Evolutionary conservation across 805 yeast species (phyloP), one percentile per base, ranked within the genome.

Genomic region (Kuraishia capsulata): DNA sequence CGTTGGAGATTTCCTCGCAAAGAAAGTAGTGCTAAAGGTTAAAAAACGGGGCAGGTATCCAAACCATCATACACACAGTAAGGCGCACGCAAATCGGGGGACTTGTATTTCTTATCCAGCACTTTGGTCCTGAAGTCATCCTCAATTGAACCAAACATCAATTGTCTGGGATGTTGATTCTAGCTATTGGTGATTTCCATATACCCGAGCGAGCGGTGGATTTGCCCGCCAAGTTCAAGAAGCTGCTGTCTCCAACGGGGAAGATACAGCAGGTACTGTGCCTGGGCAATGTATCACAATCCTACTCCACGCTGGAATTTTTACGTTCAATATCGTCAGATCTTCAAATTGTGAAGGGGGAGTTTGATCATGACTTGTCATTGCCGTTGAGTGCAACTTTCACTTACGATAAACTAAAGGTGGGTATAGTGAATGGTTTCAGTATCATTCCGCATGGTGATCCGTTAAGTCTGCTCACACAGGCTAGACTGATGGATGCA

Each of bases 401-500:
- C 29, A 69, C 69, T 11, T 78, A 72, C 39, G 96, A 87, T 20
- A 71, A 72, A 41, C 70, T 90, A 42, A 75, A 78, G 39, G 77
- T 90, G 36, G 97, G 97, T 3, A 72, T 89, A 46, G 77, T 90
- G 11, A 81, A 85, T 49, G 96, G 97, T 4, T 81, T 78, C 56
- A 80, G 81, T 20, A 66, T 88, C 2, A 80, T 89, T 6, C 97
- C 98, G 1, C 76, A 78, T 42, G 78, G 77, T 34, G 97, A 92
- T 52, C 95, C 96, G 3, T 74, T 89, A 49, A 79, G 94, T 35
- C 65, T 92, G 39, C 66, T 86, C 43, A 74, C 84, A 1, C 71
- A 83, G 42, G 96, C 97, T 1, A 70, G 98, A 43, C 87, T 87
- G 60, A 69, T 89, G 68, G 94, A 89, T 54, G 97, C 85, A 30